These are phyloP conservation scores for Akanthomyces dipterigenus DNA, from an alignment of 2,329 filamentous ascomycete species.

Conservation along the genomic window DNA sequence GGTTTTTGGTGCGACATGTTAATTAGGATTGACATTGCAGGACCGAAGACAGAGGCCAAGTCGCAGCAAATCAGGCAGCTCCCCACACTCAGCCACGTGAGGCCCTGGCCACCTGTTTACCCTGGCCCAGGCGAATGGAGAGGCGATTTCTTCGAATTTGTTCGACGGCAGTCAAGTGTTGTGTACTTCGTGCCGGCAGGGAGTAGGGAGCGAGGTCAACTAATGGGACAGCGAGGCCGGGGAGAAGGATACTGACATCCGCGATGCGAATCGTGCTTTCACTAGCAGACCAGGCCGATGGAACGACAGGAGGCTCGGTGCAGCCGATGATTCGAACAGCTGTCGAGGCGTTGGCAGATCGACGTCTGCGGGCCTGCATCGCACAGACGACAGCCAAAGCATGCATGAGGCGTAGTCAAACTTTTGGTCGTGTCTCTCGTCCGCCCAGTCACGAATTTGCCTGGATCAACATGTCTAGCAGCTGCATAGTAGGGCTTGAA, in stretches of 20 bases:
- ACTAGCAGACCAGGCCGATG: neutral
- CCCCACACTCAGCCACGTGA: conserved; percentile 10
- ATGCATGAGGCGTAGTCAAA: neutral
- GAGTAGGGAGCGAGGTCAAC: neutral
- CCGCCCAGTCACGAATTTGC: neutral
- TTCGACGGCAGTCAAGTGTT: neutral
- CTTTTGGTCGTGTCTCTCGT: neutral
- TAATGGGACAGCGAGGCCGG: neutral
- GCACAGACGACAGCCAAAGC: neutral
- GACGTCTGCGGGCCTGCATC: neutral
- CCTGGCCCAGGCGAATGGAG: neutral
- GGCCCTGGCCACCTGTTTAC: neutral
- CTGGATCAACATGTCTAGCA: neutral
- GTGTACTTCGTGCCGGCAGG: neutral
- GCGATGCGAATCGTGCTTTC: neutral
- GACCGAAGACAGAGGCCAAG: neutral
- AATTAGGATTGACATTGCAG: neutral
- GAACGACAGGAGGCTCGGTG: neutral
- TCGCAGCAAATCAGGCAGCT: neutral
- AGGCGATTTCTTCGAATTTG: neutral
- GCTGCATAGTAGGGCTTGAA: neutral
- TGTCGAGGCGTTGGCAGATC: neutral
- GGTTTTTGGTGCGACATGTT: neutral
- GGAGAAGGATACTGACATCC: neutral
- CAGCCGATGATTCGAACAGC: neutral